Base-by-base conservation (phyloP, 1,284 basidiomycete genomes). In the Inonotus obliquus region DNA sequence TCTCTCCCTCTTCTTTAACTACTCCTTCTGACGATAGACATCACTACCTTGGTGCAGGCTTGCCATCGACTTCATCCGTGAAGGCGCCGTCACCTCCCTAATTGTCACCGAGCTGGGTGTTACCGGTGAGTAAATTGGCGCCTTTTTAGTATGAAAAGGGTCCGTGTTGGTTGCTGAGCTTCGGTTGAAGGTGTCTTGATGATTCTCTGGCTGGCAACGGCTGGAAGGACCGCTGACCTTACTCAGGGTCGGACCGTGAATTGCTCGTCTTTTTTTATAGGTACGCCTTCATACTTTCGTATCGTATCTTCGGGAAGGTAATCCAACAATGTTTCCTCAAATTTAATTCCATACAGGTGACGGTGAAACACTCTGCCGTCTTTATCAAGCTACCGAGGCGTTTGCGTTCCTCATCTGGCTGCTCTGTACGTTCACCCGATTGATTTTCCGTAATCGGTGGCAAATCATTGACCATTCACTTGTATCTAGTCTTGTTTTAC, bases 191-290 rank as follows among this genome's bases (percentile, higher is more conserved):
- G 67, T 60, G 45, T 84, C 53, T 75, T 87, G 6, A 83, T 79
- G 77, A 68, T 87, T 59, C 69, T 87, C 27, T 87, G 82, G 83
- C 73, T 87, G 39, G 75, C 82, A 14, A 74, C 75, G 58, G 85
- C 73, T 2, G 80, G 73, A 1, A 68, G 75, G 37, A 65, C 79
- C 6, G 74, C 75, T 4, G 59, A 69, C n/a, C 62, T 60, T 1
- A 63, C 51, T 6, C 25, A 19, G 37, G 62, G 62, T 9, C 64
- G 65, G 32, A 49, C 47, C 5, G 45, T 71, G 21, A 45, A 64
- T 45, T 74, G 72, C 59, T 54, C 14, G 6, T 6, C 5, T 44
- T 1, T 17, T 44, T 1, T 17, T 6, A 44, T 9, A 17, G 41
- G 41, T 44, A 44, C 41, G 19, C 17, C 41, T n/a, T n/a, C 19